These are phyloP conservation scores for Colletotrichum euphorbiae DNA, from an alignment of 2,329 filamentous ascomycete species.

Conservation along the genomic window DNA sequence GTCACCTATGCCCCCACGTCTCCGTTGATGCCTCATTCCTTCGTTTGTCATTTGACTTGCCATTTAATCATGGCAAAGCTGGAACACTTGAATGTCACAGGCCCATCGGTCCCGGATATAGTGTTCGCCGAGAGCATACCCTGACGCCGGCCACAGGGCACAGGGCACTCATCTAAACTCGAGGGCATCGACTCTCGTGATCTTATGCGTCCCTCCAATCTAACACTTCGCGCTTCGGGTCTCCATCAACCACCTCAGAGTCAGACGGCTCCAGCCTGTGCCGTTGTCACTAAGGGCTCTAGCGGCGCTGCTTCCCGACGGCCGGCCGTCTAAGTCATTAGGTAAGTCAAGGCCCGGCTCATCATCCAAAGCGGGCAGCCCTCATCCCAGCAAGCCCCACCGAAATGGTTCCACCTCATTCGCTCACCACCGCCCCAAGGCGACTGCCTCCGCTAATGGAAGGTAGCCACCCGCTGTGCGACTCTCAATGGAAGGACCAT, in stretches of 20 bases:
- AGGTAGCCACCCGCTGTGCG: slow-evolving; percentile 15
- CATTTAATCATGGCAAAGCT: neutral
- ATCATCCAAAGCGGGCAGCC: neutral
- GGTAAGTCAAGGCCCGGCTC: slow-evolving; percentile 7
- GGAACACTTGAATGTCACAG: no score
- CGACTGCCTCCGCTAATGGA: neutral
- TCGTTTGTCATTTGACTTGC: neutral
- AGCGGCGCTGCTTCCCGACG: slow-evolving; percentile 24
- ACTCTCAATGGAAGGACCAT: slow-evolving; percentile 17
- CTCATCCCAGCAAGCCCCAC: neutral
- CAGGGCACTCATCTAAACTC: neutral
- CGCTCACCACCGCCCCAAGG: slow-evolving; percentile 8
- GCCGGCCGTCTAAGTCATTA: slow-evolving; percentile 2
- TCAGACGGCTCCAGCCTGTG: neutral
- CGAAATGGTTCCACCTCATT: slow-evolving; percentile 1
- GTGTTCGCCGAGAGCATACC: slow-evolving; percentile 4
- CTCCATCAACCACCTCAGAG: neutral
- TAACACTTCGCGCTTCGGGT: neutral
- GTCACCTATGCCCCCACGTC: no score
- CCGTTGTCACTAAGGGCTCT: slow-evolving; percentile 18
- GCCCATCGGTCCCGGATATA: neutral
- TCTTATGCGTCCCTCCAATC: slow-evolving; percentile 7
- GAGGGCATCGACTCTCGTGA: slow-evolving; percentile 3
- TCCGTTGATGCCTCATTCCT: neutral
- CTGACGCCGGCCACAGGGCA: no score